Evolutionary conservation across 495 filamentous ascomycete species (phyloP).

Genomic region (Parmelia sp.): DNA sequence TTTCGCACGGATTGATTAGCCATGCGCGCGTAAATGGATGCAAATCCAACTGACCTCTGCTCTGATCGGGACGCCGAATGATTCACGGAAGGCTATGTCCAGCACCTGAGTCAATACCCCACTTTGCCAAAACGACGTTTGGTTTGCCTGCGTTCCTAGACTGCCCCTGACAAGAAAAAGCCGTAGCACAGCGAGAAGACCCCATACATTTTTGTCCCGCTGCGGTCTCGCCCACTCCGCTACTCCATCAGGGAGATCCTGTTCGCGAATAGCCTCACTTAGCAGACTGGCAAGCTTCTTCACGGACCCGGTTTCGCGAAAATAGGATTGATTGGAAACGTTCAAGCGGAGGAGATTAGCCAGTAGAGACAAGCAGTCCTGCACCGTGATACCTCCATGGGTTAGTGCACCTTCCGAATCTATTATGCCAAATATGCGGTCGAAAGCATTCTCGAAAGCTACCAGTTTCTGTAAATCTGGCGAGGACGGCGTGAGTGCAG

Average conservation of each 20-base stretch:
- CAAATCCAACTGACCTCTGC: slow-evolving; percentile 57
- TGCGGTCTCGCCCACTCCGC: slow-evolving; percentile 69
- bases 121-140: slow-evolving; percentile 75
- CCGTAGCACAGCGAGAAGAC: slow-evolving; percentile 74
- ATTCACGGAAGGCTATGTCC: slow-evolving; percentile 73
- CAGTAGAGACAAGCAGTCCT: slow-evolving; percentile 89
- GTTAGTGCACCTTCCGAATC: slow-evolving; percentile 72
- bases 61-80: slow-evolving; percentile 67
- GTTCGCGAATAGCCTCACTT: slow-evolving; percentile 51
- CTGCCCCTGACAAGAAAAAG: slow-evolving; percentile 79
- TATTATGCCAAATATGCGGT: slow-evolving; percentile 75
- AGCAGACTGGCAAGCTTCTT: slow-evolving; percentile 66
- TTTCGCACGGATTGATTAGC: slow-evolving; percentile 30
- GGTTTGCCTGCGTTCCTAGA: slow-evolving; percentile 73
- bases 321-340: slow-evolving; percentile 86
- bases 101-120: slow-evolving; percentile 77
- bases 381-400: slow-evolving; percentile 82
- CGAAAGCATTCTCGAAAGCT: slow-evolving; percentile 90
- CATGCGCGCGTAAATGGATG: slow-evolving; percentile 15
- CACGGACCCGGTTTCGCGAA: slow-evolving; percentile 84
- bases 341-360: slow-evolving; percentile 88
- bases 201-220: slow-evolving; percentile 87
- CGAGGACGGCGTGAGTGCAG: slow-evolving; percentile 62
- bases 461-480: slow-evolving; percentile 87
- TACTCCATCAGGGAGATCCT: slow-evolving; percentile 53